Evolutionary conservation across 2,329 filamentous ascomycete species (phyloP), one percentile per base, ranked within the genome.

Genomic region (Exserohilum turcica): DNA sequence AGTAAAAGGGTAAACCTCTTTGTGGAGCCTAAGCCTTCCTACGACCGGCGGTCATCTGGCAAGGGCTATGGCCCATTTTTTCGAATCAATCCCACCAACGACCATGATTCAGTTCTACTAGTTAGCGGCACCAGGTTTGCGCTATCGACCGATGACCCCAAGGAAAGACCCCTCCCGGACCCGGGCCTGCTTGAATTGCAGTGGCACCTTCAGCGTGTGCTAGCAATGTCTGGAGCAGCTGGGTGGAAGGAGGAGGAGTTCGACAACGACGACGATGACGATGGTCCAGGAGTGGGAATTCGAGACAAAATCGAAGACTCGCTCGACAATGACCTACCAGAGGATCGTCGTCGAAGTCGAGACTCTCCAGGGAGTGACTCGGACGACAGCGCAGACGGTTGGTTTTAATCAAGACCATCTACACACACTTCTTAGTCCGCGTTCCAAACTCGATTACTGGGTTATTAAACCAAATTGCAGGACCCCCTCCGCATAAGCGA

Each of bases 221-320:
- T 63, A 33, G 60, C 60, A 21, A 63, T 60, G 54, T 57, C 60
- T 13, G 56, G 59, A 45, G 59, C 52, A 19, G 60, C 56, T 48
- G 49, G 42, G 27, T 61, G 60, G 60, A 55, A 39, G 28, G 57
- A 63, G 32, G 47, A 61, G 33, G 55, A 56, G 29, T 55, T 56
- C 31, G 49, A 49, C 36, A 28, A 56, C 24, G 40, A 54, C 16
- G 56, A 32, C 16, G 42, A 44, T 10, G 48, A 52, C 19, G 15
- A 51, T 5, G 36, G 45, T 24, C 10, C 12, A 31, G 43, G 46
- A 27, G 32, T 51, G 21, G 29, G 39, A 32, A 43, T 38, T 49
- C 3, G 15, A 10, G 13, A 18, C 15, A 42, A 49, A 31, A 44
- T 57, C 7, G 32, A 47, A 48, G n/a, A 48, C 6, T 52, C 50